Base-by-base conservation (phyloP, 768 basidiomycete species). In the Rhodotorula taiwanensis region DNA sequence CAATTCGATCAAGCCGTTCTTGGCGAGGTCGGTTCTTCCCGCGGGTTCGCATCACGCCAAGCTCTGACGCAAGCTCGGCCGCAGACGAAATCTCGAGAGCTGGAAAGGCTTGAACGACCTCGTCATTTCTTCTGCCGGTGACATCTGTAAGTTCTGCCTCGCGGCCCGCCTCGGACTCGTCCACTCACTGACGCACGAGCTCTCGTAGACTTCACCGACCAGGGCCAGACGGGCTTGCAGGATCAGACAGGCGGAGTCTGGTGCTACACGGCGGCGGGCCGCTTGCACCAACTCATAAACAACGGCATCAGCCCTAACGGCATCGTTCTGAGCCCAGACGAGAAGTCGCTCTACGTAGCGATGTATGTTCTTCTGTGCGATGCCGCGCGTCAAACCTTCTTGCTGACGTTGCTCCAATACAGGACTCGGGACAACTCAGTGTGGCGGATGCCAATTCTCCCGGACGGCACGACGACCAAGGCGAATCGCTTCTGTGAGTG, bases 71-170 rank as follows among this genome's bases (percentile, higher is more conserved):
- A 16, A 15, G 5, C 21, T 31, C n/a, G 18, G 28, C 11, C 21
- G 21, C 34, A 52, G 51, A 1, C 51, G 51, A 23, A 52, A 52
- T 34, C n/a, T 52, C 21, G 51, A 52, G 33, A 52, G 51, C 34
- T 52, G 51, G 51, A 52, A 52, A 23, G 51, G 51, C 51, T 34
- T 52, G 8, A 52, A 52, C 51, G 51, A 52, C 51, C 51, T 52
- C 23, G 51, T 52, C 51, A 52, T 52, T 30, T 25, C 15, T n/a
- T 52, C 51, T 4, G 25, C 21, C 15, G 51, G 51, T 34, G 51
- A 52, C 15, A 25, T 52, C 51, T 52, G 51, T 52, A 8, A 23
- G 51, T 36, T 11, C 34, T 36, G 4, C 4, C 31, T 33, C 20
- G 27, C 31, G 21, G 50, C 33, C 33, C 3, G 3, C 28, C 23